Evolutionary conservation across 1,284 basidiomycete genomes (phyloP).

Genomic region (Schizophyllum commune): DNA sequence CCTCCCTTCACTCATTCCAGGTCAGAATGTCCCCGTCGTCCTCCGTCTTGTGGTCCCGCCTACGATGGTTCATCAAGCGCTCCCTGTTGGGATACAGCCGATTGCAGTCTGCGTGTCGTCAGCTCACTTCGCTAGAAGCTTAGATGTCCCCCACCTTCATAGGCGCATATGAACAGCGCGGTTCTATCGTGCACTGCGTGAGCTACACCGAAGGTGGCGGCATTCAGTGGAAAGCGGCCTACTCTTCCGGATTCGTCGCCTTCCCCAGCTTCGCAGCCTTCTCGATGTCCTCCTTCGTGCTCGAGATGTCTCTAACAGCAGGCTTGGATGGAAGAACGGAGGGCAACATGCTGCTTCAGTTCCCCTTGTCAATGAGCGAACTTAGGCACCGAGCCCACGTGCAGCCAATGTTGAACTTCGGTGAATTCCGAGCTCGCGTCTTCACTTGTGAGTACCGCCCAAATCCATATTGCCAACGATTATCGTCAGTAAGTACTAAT

Average conservation of each 20-base stretch:
- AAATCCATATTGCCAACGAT: background rate
- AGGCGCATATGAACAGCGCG: slow-evolving; percentile 57
- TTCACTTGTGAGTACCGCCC: background rate
- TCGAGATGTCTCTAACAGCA: slow-evolving; percentile 28
- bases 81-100: slow-evolving; percentile 67
- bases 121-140: background rate
- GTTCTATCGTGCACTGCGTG: slow-evolving; percentile 33
- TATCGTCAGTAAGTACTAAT: background rate
- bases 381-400: background rate
- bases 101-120: slow-evolving; percentile 43
- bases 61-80: slow-evolving; percentile 61
- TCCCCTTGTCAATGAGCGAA: background rate
- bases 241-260: slow-evolving; percentile 48
- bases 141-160: slow-evolving; percentile 28
- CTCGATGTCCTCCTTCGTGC: slow-evolving; percentile 40
- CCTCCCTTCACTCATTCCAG: slow-evolving; percentile 46
- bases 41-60: slow-evolving; percentile 60
- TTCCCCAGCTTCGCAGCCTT: slow-evolving; percentile 34
- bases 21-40: slow-evolving; percentile 54
- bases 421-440: background rate
- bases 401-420: background rate
- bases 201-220: background rate
- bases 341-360: slow-evolving; percentile 27
- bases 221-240: slow-evolving; percentile 14
- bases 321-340: slow-evolving; percentile 47